Evolutionary conservation across 306 rosid species (phyloP), one percentile per base, ranked within the genome.

Genomic region (Cucumis cinereus): DNA sequence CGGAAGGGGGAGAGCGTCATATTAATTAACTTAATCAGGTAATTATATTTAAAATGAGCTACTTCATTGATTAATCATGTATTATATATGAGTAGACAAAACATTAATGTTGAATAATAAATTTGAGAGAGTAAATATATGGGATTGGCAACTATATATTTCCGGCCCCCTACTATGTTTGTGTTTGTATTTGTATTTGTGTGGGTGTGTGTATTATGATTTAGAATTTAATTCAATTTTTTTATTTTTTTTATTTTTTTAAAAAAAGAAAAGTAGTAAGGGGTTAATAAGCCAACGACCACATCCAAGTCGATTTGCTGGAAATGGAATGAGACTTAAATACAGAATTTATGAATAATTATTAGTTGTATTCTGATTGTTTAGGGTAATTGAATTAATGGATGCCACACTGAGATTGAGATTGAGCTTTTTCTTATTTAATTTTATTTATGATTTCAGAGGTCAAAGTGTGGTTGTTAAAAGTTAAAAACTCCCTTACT

Each of bases 11-110:
- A 53, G 58, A 3, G 23, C 3, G 26, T 30, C 3, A 3, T 2
- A 6, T 6, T 24, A 35, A 7, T 45, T 16, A 64, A n/a, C 50
- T 47, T 40, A 70, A 70, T 70, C 40, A 70, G 58, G 57, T 70
- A 70, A 70, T 15, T 70, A 12, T 41, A 43, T n/a, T 14, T 14
- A 7, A 16, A 33, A 17, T 60, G 33, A 8, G 49, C 4, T 7
- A 19, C 24, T 7, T 19, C 8, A 63, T 63, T 63, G 19, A 20
- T 67, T 67, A 20, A 67, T n/a, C 24, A 12, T 0, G n/a, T 41
- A 58, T 58, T 58, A 24, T 59, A 41, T 68, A 68, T 68, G 74
- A 43, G 36, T 68, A 68, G 74, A 68, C 36, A 41, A 68, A 68
- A 68, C 74, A 68, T 68, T 63, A 17, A 63, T 33, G 43, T 50